phyloP scores from a whole-genome alignment of 2,329 filamentous ascomycete species.

The Amauroascus verrucosus region DNA sequence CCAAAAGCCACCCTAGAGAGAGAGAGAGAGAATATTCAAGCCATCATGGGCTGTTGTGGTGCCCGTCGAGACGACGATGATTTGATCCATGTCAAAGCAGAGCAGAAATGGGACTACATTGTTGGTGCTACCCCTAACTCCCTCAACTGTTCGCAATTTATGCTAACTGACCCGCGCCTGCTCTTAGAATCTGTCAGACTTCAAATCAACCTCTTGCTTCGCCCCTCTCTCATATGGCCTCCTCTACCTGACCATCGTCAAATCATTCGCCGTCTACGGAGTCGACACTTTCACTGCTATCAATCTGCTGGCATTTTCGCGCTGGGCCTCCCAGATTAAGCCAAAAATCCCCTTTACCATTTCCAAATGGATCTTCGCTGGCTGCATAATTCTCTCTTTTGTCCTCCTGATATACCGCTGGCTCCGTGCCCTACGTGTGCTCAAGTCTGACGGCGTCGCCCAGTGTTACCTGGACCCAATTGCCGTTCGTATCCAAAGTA shows the following conservation, averaged over 20 bases:
- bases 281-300: slow-evolving; percentile 90
- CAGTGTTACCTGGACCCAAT: slow-evolving; percentile 85
- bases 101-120: slow-evolving; percentile 94
- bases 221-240: slow-evolving; percentile 71
- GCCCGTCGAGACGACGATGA: slow-evolving; percentile 46
- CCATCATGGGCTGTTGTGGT: slow-evolving; percentile 56
- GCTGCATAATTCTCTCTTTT: slow-evolving; percentile 84
- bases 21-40: neutral
- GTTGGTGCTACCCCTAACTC: slow-evolving; percentile 42
- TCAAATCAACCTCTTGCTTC: slow-evolving; percentile 70
- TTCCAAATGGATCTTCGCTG: slow-evolving; percentile 90
- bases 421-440: slow-evolving; percentile 67
- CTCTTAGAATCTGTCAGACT: slow-evolving; percentile 54
- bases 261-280: slow-evolving; percentile 74
- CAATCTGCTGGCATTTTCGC: slow-evolving; percentile 78
- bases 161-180: neutral
- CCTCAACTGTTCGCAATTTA: too few relatives aligned
- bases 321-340: slow-evolving; percentile 75
- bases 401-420: slow-evolving; percentile 72
- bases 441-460: slow-evolving; percentile 73
- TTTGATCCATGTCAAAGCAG: slow-evolving; percentile 56
- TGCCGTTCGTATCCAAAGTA: slow-evolving; percentile 73
- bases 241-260: slow-evolving; percentile 66
- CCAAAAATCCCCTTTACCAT: slow-evolving; percentile 66
- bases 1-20: neutral